These are phyloP conservation scores for Sesbania bispinosa DNA, from an alignment of 306 rosid genomes.

Conservation along the genomic window DNA sequence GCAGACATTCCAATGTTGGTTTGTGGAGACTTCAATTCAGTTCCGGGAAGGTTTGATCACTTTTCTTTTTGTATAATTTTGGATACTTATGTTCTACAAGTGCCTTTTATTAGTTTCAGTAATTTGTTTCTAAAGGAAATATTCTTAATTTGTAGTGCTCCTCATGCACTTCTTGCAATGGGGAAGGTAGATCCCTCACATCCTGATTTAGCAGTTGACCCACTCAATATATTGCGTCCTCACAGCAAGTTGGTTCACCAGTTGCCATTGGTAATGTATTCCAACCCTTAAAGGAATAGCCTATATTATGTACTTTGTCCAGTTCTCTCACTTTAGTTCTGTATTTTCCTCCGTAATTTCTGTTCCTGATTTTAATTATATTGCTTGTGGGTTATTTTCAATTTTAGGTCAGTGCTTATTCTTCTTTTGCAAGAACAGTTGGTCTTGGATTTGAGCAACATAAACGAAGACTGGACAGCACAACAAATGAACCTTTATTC, in stretches of 20 bases:
- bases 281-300: background rate
- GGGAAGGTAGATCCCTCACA: conserved; percentile 90
- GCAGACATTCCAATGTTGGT: conserved; percentile 99
- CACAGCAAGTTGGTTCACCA: conserved; percentile 88
- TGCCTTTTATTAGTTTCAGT: conserved; percentile 4
- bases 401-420: conserved; percentile 89
- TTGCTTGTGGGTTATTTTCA: conserved; percentile 5
- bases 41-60: conserved; percentile 86
- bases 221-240: conserved; percentile 89
- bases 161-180: conserved; percentile 95
- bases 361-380: conserved; percentile 1
- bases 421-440: conserved; percentile 76
- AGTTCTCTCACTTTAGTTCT: background rate
- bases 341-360: background rate
- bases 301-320: background rate
- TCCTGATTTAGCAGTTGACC: conserved; percentile 88
- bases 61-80: background rate
- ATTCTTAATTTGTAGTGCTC: conserved; percentile 61
- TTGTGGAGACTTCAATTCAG: conserved; percentile 96
- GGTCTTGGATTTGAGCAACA: conserved; percentile 84
- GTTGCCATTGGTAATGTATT: conserved; percentile 75
- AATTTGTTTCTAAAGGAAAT: conserved; percentile 24
- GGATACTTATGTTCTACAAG: background rate
- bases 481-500: conserved; percentile 89
- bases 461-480: conserved; percentile 70